phyloP scores from a whole-genome alignment of 1,139 yeast genomes.

The Geotrichum histeridarum region DNA sequence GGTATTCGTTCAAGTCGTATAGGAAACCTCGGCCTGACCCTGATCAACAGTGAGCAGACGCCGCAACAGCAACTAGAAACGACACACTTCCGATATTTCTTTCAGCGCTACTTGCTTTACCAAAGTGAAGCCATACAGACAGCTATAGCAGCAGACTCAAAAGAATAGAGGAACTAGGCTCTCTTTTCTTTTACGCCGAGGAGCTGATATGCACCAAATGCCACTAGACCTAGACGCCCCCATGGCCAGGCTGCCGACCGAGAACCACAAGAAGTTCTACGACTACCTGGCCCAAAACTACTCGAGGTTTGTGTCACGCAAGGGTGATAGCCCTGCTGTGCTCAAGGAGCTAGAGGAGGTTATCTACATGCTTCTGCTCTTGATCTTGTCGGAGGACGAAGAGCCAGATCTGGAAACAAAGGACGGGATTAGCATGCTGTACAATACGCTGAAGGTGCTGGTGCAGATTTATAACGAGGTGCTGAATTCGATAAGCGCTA shows the following conservation, averaged over 20 bases:
- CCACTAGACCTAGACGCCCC: not conserved
- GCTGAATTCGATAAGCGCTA: not conserved
- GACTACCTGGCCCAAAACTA: slow-evolving; percentile 6
- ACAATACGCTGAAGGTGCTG: slow-evolving; percentile 5
- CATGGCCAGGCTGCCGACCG: not conserved
- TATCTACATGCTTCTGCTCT: slow-evolving; percentile 5
- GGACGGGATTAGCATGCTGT: slow-evolving; percentile 8
- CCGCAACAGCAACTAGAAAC: too few relatives aligned
- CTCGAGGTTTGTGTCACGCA: not conserved
- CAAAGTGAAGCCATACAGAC: too few relatives aligned
- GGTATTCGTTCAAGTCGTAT: too few relatives aligned
- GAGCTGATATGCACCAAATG: too few relatives aligned
- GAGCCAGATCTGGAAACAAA: slow-evolving; percentile 13
- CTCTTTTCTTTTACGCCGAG: too few relatives aligned
- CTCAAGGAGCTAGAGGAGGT: slow-evolving; percentile 7
- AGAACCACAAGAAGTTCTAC: slow-evolving; percentile 8
- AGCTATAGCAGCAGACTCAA: too few relatives aligned
- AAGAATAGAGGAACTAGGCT: too few relatives aligned
- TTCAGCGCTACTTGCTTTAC: too few relatives aligned
- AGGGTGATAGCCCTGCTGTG: not conserved
- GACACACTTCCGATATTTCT: too few relatives aligned
- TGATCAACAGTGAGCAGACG: too few relatives aligned
- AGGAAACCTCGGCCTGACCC: too few relatives aligned
- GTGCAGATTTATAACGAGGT: slow-evolving; percentile 4
- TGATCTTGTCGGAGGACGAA: slow-evolving; percentile 7